Evolutionary conservation across 805 yeast species (phyloP).

Genomic region (Suhomyces vadensis): DNA sequence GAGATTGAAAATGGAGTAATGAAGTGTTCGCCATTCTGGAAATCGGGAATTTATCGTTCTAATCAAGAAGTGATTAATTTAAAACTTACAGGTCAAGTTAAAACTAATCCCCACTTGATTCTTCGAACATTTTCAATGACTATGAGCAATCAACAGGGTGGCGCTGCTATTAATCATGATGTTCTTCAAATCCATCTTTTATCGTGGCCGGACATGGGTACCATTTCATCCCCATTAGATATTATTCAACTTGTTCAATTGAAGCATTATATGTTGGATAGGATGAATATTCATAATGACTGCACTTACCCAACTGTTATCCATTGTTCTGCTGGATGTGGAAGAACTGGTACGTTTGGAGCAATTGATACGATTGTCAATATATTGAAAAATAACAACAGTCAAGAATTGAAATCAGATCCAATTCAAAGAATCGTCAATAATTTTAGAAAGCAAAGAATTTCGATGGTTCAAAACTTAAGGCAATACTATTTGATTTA

Average conservation of each 20-base stretch:
- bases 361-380: slow-evolving; percentile 30
- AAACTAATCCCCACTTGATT: slow-evolving; percentile 12
- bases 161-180: slow-evolving; percentile 30
- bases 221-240: slow-evolving; percentile 55
- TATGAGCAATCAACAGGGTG: slow-evolving; percentile 9
- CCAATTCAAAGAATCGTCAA: slow-evolving; percentile 50
- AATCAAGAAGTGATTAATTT: slow-evolving; percentile 26
- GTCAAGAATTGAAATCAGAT: slow-evolving; percentile 26
- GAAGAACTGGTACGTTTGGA: slow-evolving; percentile 32
- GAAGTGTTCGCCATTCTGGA: slow-evolving; percentile 83
- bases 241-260: slow-evolving; percentile 48
- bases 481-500: slow-evolving; percentile 55
- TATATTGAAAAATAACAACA: slow-evolving; percentile 16
- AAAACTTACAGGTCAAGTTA: slow-evolving; percentile 6
- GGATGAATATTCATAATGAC: slow-evolving; percentile 5
- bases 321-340: slow-evolving; percentile 34
- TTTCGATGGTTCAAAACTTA: slow-evolving; percentile 60
- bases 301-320: slow-evolving; percentile 42
- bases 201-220: slow-evolving; percentile 84
- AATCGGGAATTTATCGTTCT: slow-evolving; percentile 50
- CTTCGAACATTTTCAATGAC: slow-evolving; percentile 18
- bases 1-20: slow-evolving; percentile 74
- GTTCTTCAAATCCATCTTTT: slow-evolving; percentile 74
- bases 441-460: slow-evolving; percentile 50
- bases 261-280: slow-evolving; percentile 22